Conservation (phyloP, 2,329 filamentous ascomycete species). For the Microcyclospora tardicrescens region DNA sequence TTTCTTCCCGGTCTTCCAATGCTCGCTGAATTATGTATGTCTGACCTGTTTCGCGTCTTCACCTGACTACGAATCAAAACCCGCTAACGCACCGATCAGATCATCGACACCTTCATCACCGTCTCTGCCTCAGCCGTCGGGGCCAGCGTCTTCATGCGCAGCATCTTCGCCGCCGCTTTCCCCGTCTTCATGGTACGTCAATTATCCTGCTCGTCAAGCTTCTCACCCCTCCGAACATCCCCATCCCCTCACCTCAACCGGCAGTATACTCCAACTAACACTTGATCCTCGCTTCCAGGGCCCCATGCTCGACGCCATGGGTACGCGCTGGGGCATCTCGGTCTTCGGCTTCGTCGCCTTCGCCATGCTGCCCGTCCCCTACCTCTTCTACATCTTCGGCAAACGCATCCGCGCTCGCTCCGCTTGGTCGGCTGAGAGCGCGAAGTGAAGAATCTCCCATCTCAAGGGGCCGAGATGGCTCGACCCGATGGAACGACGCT, state of each 20-base stretch:
- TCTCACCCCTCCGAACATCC: no score
- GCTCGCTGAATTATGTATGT: slow-evolving; percentile 29
- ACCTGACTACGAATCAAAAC: background rate
- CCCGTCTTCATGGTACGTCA: slow-evolving; percentile 1
- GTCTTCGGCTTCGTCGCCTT: slow-evolving; percentile 21
- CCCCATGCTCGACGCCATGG: slow-evolving; percentile 27
- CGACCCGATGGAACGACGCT: no score
- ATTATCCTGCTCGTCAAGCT: no score
- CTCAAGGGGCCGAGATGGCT: slow-evolving; percentile 3
- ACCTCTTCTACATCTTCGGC: slow-evolving; percentile 30
- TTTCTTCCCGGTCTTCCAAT: slow-evolving; percentile 31
- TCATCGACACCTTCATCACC: slow-evolving; percentile 11
- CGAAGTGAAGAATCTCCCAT: background rate
- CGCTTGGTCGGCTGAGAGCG: no score
- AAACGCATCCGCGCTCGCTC: background rate
- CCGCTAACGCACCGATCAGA: background rate
- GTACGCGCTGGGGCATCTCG: slow-evolving; percentile 25
- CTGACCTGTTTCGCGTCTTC: background rate
- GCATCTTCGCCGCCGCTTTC: slow-evolving; percentile 1
- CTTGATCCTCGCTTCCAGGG: background rate
- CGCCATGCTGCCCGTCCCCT: slow-evolving; percentile 25
- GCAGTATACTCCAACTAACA: background rate
- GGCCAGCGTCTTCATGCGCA: slow-evolving; percentile 1
- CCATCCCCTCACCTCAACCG: background rate
- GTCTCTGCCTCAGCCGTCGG: background rate